Base-by-base conservation (phyloP, 108 stramenopile species). In the Chaetoceros tenuissimus region DNA sequence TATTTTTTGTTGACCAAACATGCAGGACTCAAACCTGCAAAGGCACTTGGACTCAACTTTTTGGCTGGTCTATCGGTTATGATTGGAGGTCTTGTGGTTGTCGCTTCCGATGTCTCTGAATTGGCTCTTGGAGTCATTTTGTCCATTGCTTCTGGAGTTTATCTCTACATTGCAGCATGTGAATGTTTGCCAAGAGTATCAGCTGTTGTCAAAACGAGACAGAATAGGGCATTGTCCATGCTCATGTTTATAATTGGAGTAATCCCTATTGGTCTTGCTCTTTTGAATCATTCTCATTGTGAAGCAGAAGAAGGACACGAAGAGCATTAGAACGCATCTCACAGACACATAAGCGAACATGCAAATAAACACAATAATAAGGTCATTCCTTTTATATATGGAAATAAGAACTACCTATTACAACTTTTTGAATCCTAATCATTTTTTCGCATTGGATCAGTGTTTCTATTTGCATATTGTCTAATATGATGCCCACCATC, bases 211-310 rank as follows among this genome's bases (percentile, higher is more conserved):
- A 46, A 60, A 27, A 53, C 58, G 18, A 46, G 51, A 5, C 19
- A 13, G 26, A 72, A 79, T 31, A 51, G 66, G 17, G 40, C 57
- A 1, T 21, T 64, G 51, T 62, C 72, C 8, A 55, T 92, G 17
- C 26, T 74, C 30, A 66, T 49, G 26, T 82, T 87, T 57, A 64
- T 69, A 31, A 10, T 85, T 50, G 92, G 92, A 18, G 72, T 74
- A 1, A 48, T 90, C 43, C 73, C 79, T 20, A 89, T 94, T 66
- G 89, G 87, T 27, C 68, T 94, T 29, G 68, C 90, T 46, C 70
- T 94, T 3, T 48, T 94, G 53, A 80, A 94, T 58, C 92, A 94
- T 59, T 60, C 79, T 23, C 92, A 94, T 68, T 94, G 92, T 64
- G 68, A 63, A 40, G 34, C 34, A 5, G n/a, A n/a, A n/a, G 34